Conservation (phyloP, 805 yeast species). For the Candida arabinofermentans region DNA sequence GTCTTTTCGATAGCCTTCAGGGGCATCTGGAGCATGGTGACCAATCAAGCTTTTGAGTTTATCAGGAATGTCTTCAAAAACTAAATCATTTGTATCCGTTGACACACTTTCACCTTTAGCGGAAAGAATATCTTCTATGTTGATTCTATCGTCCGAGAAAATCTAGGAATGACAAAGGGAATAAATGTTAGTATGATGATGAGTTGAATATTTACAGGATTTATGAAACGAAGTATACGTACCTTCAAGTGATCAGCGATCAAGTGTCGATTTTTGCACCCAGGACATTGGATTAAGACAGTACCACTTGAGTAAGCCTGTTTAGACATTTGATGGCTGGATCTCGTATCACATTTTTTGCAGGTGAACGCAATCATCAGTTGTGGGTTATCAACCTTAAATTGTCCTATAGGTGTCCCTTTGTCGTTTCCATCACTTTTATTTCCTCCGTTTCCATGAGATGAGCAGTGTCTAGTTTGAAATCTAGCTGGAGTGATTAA, state of each 20-base stretch:
- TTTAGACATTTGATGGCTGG: constrained; percentile 86
- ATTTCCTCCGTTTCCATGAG: neutral
- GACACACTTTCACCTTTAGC: constrained; percentile 75
- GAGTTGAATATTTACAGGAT: neutral
- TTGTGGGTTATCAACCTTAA: constrained; percentile 70
- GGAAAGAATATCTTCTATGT: constrained; percentile 72
- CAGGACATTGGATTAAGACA: constrained; percentile 87
- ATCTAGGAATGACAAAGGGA: constrained; percentile 42
- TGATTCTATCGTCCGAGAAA: constrained; percentile 72
- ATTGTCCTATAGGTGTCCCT: constrained; percentile 6
- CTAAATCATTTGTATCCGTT: constrained; percentile 61
- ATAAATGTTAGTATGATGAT: constrained; percentile 1
- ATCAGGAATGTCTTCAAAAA: constrained; percentile 65
- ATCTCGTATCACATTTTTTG: constrained; percentile 77
- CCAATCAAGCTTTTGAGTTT: constrained; percentile 48
- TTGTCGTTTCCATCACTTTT: no score
- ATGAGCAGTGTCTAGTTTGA: constrained; percentile 11
- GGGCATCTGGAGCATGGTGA: constrained; percentile 67
- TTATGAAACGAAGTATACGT: constrained; percentile 13
- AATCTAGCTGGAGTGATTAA: neutral
- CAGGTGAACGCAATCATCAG: constrained; percentile 90
- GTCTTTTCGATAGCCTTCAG: constrained; percentile 34
- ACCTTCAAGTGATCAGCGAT: constrained; percentile 81
- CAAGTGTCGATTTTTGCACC: constrained; percentile 81
- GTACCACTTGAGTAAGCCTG: constrained; percentile 89